Percentiles rank a stretch among this genome's conserved stretches.
These are phyloP conservation scores for Saturnispora dispora DNA, from an alignment of 805 yeast species.

Conservation along the genomic window DNA sequence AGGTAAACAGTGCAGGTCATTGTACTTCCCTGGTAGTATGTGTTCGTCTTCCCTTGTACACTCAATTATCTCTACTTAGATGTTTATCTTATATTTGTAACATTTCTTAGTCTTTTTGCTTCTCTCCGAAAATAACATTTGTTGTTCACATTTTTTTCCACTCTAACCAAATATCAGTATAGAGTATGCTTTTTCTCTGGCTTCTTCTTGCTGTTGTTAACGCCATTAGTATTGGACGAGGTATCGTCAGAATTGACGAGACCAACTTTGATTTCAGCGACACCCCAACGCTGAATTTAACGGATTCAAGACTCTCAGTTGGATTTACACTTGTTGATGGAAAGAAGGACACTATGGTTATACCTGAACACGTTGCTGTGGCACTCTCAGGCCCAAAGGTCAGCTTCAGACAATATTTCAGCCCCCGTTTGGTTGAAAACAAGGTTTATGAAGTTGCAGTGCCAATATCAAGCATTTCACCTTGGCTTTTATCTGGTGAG, in stretches of 20 bases:
- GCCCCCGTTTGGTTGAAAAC: constrained; percentile 15
- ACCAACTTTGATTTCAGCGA: constrained; percentile 6
- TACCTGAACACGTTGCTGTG: constrained; percentile 23
- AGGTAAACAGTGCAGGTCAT: background rate
- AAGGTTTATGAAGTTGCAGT: constrained; percentile 9
- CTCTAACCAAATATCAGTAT: background rate
- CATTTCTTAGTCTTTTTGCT: background rate
- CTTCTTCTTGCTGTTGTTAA: background rate
- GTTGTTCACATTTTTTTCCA: background rate
- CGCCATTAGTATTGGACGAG: constrained; percentile 12
- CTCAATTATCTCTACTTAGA: background rate
- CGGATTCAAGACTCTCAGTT: constrained; percentile 12
- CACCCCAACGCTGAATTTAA: constrained; percentile 12
- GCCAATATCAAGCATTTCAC: constrained; percentile 19
- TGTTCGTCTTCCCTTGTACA: background rate
- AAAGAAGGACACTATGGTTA: background rate
- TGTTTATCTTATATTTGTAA: background rate
- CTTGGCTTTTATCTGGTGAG: constrained; percentile 15
- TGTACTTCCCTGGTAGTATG: background rate
- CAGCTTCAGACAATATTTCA: constrained; percentile 15
- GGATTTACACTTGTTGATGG: constrained; percentile 16
- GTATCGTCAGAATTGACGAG: constrained; percentile 13
- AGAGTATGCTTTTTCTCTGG: background rate
- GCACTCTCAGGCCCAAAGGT: constrained; percentile 12
- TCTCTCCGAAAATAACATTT: background rate